A percentile compares a stretch with the other conserved stretches of the same genome.
Evolutionary conservation across 192 early-diverging fungal species (phyloP).

Genomic region (Coemansia sp.): DNA sequence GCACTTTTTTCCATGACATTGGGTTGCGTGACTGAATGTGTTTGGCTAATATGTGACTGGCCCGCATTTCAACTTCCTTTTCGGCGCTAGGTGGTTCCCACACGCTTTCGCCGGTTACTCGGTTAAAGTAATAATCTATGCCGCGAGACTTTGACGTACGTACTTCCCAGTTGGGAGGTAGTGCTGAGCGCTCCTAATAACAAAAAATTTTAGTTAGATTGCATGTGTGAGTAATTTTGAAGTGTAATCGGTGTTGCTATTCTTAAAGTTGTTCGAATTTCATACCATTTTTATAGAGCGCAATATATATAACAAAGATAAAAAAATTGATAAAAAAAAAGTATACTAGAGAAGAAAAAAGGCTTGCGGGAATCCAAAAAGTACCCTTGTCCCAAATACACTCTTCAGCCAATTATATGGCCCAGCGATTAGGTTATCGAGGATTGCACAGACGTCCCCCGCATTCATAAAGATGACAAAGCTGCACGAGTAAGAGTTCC

Average conservation of each 20-base stretch:
- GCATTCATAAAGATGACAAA: neutral
- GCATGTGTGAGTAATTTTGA: neutral
- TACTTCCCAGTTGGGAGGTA: conserved; percentile 71
- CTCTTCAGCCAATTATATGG: neutral
- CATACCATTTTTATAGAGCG: neutral
- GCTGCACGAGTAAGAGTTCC: neutral
- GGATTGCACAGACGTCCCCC: too few relatives aligned
- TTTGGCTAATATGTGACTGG: conserved; percentile 91
- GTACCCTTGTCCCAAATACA: neutral
- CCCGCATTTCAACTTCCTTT: conserved; percentile 61
- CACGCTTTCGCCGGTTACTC: conserved; percentile 67
- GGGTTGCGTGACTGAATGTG: conserved; percentile 84
- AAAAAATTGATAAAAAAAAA: neutral
- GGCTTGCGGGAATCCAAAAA: neutral
- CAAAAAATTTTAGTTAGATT: neutral
- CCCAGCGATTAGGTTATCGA: conserved; percentile 7
- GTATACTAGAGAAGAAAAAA: neutral
- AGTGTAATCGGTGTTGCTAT: neutral
- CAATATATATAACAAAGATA: neutral
- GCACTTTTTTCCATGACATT: conserved; percentile 86
- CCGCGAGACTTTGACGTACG: conserved; percentile 68
- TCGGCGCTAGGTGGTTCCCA: conserved; percentile 70
- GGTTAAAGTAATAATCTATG: conserved; percentile 81
- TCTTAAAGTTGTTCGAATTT: neutral
- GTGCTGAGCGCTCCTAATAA: conserved; percentile 30